Evolutionary conservation across 306 rosid genomes (phyloP).

Genomic region (Carpinus fangiana): DNA sequence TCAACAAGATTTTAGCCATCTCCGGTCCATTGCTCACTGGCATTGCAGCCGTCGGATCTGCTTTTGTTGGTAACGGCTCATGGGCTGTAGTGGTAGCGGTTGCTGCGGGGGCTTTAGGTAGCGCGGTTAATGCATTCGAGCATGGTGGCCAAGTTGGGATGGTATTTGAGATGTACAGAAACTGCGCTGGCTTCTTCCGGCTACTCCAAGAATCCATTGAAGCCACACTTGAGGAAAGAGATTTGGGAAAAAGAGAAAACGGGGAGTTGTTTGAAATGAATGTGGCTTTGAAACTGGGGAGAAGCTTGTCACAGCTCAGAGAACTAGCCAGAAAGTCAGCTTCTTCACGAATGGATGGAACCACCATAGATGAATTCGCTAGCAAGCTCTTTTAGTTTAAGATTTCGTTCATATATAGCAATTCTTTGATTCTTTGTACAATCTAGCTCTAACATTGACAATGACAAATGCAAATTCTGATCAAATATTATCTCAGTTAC

Average conservation of each 20-base stretch:
- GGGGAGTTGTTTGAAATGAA: constrained; percentile 57
- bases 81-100: constrained; percentile 37
- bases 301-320: constrained; percentile 57
- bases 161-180: constrained; percentile 73
- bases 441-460: not conserved
- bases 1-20: constrained; percentile 58
- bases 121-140: constrained; percentile 49
- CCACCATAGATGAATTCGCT: constrained; percentile 55
- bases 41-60: constrained; percentile 59
- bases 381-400: constrained; percentile 51
- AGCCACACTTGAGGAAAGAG: constrained; percentile 44
- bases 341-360: constrained; percentile 38
- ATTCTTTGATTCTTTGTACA: constrained; percentile 3
- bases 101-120: constrained; percentile 57
- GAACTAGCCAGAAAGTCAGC: constrained; percentile 53
- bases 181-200: constrained; percentile 53
- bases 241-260: constrained; percentile 60
- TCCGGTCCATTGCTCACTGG: constrained; percentile 78
- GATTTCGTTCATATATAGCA: not conserved
- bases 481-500: no score
- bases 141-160: constrained; percentile 75
- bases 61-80: constrained; percentile 40
- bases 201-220: constrained; percentile 46
- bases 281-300: constrained; percentile 66
- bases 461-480: not conserved